Percentiles rank a stretch among this genome's conserved stretches.
Evolutionary conservation across 371 early-diverging fungal genomes (phyloP).

Genomic region (Apophysomyces sp.): DNA sequence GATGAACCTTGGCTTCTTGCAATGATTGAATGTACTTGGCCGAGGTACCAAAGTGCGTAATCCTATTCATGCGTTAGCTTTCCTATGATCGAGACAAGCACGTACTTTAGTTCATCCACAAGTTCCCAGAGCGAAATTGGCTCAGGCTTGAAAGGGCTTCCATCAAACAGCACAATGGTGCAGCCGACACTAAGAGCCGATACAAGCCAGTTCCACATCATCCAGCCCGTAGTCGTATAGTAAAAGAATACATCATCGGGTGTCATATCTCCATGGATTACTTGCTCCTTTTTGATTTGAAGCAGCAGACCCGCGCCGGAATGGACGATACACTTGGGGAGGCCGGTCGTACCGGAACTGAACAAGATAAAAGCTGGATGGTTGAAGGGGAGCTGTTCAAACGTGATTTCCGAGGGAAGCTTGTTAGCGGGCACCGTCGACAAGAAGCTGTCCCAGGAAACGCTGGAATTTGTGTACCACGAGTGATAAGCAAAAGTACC

Average conservation of each 20-base stretch:
- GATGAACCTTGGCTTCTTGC: constrained; percentile 73
- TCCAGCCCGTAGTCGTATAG: constrained; percentile 97
- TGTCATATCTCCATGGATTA: constrained; percentile 80
- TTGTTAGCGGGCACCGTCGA: constrained; percentile 29
- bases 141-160: constrained; percentile 91
- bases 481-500: not conserved
- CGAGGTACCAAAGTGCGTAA: constrained; percentile 92
- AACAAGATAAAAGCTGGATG: constrained; percentile 96
- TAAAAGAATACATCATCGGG: constrained; percentile 85
- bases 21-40: constrained; percentile 95
- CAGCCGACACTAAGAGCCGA: constrained; percentile 76
- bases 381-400: constrained; percentile 88
- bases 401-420: constrained; percentile 49
- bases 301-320: constrained; percentile 90
- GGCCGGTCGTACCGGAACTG: constrained; percentile 96
- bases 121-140: constrained; percentile 79
- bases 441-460: constrained; percentile 50
- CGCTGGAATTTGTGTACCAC: constrained; percentile 28
- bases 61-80: constrained; percentile 20
- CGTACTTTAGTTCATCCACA: constrained; percentile 66
- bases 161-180: constrained; percentile 91
- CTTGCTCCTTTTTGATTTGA: constrained; percentile 93
- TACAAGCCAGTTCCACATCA: constrained; percentile 99
- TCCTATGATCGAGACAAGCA: not conserved
- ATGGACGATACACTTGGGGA: constrained; percentile 98